Percentiles rank a stretch among this genome's conserved stretches.
Evolutionary conservation across 1,284 basidiomycete species (phyloP).

Genomic region (Trametes pubescens): DNA sequence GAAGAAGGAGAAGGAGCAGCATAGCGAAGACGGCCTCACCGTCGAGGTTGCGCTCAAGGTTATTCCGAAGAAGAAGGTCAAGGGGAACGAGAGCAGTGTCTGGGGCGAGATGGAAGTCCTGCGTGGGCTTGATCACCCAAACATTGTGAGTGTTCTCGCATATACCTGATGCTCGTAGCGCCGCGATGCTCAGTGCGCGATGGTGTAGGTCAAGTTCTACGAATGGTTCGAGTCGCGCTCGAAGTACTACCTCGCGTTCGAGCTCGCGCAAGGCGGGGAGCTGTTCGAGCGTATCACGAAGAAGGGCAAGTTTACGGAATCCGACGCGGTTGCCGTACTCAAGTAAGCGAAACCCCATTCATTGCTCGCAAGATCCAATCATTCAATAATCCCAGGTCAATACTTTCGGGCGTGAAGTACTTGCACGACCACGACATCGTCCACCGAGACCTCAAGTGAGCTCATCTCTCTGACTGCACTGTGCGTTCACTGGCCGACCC

Average conservation of each 20-base stretch:
- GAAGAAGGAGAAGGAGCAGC: constrained; percentile 8
- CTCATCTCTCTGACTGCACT: not conserved
- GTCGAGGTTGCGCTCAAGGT: constrained; percentile 89
- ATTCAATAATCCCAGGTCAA: constrained; percentile 55
- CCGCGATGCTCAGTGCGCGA: constrained; percentile 7
- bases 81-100: constrained; percentile 85
- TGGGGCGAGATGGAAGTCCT: constrained; percentile 93
- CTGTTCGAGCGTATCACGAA: constrained; percentile 86
- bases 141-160: constrained; percentile 70
- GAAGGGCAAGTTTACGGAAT: constrained; percentile 90
- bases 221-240: constrained; percentile 93
- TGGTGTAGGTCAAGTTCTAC: constrained; percentile 83
- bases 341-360: constrained; percentile 50
- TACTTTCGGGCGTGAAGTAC: constrained; percentile 84
- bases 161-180: constrained; percentile 14
- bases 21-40: constrained; percentile 43
- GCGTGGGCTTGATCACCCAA: constrained; percentile 86
- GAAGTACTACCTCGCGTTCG: constrained; percentile 93
- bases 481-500: not conserved
- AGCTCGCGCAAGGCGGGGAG: constrained; percentile 91
- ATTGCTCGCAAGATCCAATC: not conserved
- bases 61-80: constrained; percentile 92
- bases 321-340: constrained; percentile 81
- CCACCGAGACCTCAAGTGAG: constrained; percentile 89
- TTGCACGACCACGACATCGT: constrained; percentile 90